Evolutionary conservation across 352 stramenopile genomes (phyloP), one percentile per base, ranked within the genome.

Genomic region (Pythium folliculosum): DNA sequence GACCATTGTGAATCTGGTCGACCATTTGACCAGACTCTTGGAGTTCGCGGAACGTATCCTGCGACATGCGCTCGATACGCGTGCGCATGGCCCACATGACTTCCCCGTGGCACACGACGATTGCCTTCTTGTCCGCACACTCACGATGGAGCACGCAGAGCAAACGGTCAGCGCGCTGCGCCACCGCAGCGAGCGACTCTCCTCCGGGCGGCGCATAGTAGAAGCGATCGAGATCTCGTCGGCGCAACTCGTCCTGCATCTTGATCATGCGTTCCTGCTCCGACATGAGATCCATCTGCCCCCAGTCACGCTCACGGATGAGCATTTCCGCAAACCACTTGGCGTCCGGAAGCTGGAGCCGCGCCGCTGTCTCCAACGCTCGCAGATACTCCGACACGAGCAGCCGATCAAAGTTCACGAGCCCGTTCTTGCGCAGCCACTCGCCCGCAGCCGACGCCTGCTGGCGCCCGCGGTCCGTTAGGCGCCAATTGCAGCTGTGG

Each of bases 81-180:
- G 88, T 94, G 44, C 89, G 88, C 74, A 96, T 90, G 16, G 89
- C 89, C 89, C 89, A 96, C 75, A 96, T 96, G 21, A 96, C 86
- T 77, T 96, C 89, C 53, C 87, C 88, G 62, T 96, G 89, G 51
- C 83, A 91, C 56, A 96, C 89, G 14, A 96, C 85, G 64, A 96
- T 90, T 25, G 81, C 89, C 45, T 84, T 76, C 65, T 94, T 92
- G 27, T 82, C 77, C 17, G 84, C 80, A 38, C 85, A 92, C 52
- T 95, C 87, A 37, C 90, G 87, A 63, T 96, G 88, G 57, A 96
- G 75, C 21, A 89, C 82, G 12, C 78, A 78, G 0, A 96, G 70
- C 63, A 96, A 57, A 0, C 86, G 80, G 64, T 96, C 89, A 0
- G 87, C 82, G n/a, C 89, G 84, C 65, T 95, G 86, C 0, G 88